Percentiles rank a stretch among this genome's conserved stretches.
These are phyloP conservation scores for Mollisiaceae sp. DNA, from an alignment of 2,329 filamentous ascomycete genomes.

Conservation along the genomic window DNA sequence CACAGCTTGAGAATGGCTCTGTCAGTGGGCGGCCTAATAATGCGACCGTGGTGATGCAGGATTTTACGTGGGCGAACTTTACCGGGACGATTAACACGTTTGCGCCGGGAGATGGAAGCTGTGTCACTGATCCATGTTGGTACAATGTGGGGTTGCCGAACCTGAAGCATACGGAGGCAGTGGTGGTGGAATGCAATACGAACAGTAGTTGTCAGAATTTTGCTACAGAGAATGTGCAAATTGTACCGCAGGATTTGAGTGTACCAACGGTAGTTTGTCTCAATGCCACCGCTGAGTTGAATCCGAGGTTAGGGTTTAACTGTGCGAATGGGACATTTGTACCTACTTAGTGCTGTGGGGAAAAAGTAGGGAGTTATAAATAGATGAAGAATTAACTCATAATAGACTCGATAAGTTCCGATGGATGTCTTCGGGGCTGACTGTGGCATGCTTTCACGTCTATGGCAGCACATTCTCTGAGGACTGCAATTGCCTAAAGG, in stretches of 20 bases:
- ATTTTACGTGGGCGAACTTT: slow-evolving; percentile 50
- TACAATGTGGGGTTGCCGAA: slow-evolving; percentile 47
- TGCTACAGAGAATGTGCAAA: slow-evolving; percentile 41
- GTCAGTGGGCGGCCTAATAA: slow-evolving; percentile 44
- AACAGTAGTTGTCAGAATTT: slow-evolving; percentile 47
- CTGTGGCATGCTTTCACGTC: too few species aligned
- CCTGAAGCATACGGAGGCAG: slow-evolving; percentile 48
- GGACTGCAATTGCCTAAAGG: too few species aligned
- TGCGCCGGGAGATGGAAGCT: slow-evolving; percentile 50
- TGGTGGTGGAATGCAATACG: slow-evolving; percentile 50
- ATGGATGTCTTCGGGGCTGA: too few species aligned
- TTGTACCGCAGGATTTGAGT: slow-evolving; percentile 42
- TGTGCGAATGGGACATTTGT: slow-evolving; percentile 45
- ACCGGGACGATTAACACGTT: slow-evolving; percentile 49
- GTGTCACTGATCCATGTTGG: slow-evolving; percentile 50
- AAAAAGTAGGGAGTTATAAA: not conserved
- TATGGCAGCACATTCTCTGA: too few species aligned
- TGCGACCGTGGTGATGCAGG: slow-evolving; percentile 48
- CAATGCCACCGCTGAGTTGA: slow-evolving; percentile 43
- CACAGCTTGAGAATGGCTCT: slow-evolving; percentile 36
- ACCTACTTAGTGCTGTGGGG: slow-evolving; percentile 4
- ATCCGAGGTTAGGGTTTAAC: slow-evolving; percentile 44
- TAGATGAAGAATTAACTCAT: too few species aligned
- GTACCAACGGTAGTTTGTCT: slow-evolving; percentile 44
- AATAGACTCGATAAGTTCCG: too few species aligned